A percentile compares a stretch with the other conserved stretches of the same genome.
Evolutionary conservation across 2,329 filamentous ascomycete genomes (phyloP).

Genomic region (Coccinonectria pachysandricola): DNA sequence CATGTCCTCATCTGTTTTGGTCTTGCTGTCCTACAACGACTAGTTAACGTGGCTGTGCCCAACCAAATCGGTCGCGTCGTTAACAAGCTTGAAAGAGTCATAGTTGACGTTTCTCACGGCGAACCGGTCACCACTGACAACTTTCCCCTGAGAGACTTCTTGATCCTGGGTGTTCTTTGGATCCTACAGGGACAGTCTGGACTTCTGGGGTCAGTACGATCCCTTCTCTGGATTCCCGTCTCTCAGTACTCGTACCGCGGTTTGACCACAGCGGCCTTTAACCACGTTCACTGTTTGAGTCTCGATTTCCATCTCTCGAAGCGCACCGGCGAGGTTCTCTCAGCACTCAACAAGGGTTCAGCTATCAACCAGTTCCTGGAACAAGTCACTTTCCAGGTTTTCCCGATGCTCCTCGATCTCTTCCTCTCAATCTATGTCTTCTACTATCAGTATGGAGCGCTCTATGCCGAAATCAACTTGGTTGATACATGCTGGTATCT

Average conservation of each 20-base stretch:
- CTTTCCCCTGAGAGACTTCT: conserved; percentile 26
- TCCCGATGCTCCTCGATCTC: conserved; percentile 90
- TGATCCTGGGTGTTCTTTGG: conserved; percentile 53
- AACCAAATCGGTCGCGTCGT: conserved; percentile 71
- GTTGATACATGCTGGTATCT: conserved; percentile 94
- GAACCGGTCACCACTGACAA: conserved; percentile 23
- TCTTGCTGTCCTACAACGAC: conserved; percentile 69
- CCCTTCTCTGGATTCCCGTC: conserved; percentile 89
- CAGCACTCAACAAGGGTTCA: conserved; percentile 88
- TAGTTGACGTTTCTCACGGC: conserved; percentile 36
- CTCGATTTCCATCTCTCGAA: conserved; percentile 95
- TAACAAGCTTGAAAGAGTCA: conserved; percentile 50
- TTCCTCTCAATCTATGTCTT: conserved; percentile 72
- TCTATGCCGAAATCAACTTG: conserved; percentile 82
- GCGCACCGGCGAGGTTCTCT: conserved; percentile 90
- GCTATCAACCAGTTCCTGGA: conserved; percentile 96
- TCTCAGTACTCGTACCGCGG: conserved; percentile 95
- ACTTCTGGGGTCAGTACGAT: conserved; percentile 70
- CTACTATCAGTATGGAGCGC: conserved; percentile 49
- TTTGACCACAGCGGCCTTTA: conserved; percentile 87
- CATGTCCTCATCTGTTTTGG: conserved; percentile 74
- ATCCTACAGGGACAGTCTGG: conserved; percentile 86
- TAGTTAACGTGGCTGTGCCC: conserved; percentile 80
- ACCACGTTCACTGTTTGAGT: conserved; percentile 91
- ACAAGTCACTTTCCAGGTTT: conserved; percentile 89